These are phyloP conservation scores for Wickerhamiella dianesei DNA, from an alignment of 805 yeast genomes.

Conservation along the genomic window DNA sequence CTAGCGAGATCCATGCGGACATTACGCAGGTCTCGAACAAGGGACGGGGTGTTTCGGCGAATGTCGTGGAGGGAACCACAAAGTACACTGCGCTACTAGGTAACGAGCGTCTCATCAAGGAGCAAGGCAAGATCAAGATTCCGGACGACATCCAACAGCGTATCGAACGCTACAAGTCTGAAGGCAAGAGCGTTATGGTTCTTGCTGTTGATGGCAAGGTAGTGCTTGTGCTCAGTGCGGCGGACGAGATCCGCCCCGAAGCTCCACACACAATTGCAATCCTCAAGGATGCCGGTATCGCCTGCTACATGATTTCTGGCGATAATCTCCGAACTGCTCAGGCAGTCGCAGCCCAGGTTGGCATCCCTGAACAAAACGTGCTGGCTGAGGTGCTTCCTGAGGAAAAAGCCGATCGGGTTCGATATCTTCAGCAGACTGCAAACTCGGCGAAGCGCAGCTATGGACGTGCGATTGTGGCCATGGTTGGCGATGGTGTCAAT, in stretches of 20 bases:
- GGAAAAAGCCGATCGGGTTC: conserved; percentile 50
- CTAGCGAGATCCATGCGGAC: conserved; percentile 9
- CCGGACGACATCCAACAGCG: conserved; percentile 25
- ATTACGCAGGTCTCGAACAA: conserved; percentile 10
- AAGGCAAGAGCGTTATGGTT: conserved; percentile 50
- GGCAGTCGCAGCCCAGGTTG: conserved; percentile 51
- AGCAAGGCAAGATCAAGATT: conserved; percentile 33
- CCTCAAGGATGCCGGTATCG: conserved; percentile 35
- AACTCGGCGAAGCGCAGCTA: conserved; percentile 17
- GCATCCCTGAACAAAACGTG: conserved; percentile 38
- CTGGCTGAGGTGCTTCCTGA: conserved; percentile 63
- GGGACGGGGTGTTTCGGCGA: conserved; percentile 18
- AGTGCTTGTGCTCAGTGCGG: conserved; percentile 36
- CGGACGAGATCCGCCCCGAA: conserved; percentile 44
- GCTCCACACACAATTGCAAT: conserved; percentile 31
- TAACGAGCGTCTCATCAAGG: conserved; percentile 42
- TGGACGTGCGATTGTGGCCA: conserved; percentile 38
- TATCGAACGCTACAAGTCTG: conserved; percentile 42
- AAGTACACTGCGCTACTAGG: conserved; percentile 31
- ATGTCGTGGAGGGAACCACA: conserved; percentile 6
- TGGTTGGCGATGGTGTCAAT: conserved; percentile 78
- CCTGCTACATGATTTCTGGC: conserved; percentile 67
- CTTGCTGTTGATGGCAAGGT: conserved; percentile 32
- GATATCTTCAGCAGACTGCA: conserved; percentile 37
- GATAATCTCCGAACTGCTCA: conserved; percentile 55